Percentiles rank a stretch among this genome's conserved stretches.
Conservation (phyloP, 768 basidiomycete species). For the Dentipellis sp. region DNA sequence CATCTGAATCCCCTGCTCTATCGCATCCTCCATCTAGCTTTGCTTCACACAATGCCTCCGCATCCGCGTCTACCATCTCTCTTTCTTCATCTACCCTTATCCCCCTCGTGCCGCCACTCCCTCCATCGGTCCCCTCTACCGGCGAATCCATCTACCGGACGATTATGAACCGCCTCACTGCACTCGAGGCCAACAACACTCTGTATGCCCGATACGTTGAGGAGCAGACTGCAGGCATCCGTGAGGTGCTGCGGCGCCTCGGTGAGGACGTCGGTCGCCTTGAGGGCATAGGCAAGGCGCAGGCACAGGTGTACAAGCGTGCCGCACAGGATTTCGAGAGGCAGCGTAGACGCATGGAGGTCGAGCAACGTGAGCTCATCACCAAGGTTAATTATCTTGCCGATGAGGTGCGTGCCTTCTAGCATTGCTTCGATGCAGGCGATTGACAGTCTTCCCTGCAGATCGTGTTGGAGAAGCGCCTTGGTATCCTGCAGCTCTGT, state of each 20-base stretch:
- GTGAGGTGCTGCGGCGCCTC: constrained; percentile 65
- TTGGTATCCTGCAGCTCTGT: constrained; percentile 82
- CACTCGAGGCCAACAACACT: constrained; percentile 81
- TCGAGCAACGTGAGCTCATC: constrained; percentile 63
- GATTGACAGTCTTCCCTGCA: constrained; percentile 19
- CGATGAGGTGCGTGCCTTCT: constrained; percentile 53
- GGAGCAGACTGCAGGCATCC: constrained; percentile 71
- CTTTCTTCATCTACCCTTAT: neutral
- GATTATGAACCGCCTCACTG: constrained; percentile 87
- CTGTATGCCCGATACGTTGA: constrained; percentile 81
- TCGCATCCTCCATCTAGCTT: constrained; percentile 10
- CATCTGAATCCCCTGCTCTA: constrained; percentile 3
- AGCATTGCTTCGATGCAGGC: neutral
- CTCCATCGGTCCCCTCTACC: constrained; percentile 16
- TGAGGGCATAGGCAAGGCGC: constrained; percentile 64
- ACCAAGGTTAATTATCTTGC: constrained; percentile 64
- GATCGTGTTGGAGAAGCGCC: constrained; percentile 82
- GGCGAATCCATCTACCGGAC: constrained; percentile 91
- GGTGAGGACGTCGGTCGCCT: constrained; percentile 72
- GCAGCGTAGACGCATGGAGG: constrained; percentile 55
- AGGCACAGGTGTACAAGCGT: constrained; percentile 57
- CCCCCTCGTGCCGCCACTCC: constrained; percentile 6
- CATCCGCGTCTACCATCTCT: constrained; percentile 3
- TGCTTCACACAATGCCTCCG: neutral
- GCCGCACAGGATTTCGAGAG: constrained; percentile 59